Base-by-base conservation (phyloP, 2,329 filamentous ascomycete genomes). In the Lecanicillium sp. region DNA sequence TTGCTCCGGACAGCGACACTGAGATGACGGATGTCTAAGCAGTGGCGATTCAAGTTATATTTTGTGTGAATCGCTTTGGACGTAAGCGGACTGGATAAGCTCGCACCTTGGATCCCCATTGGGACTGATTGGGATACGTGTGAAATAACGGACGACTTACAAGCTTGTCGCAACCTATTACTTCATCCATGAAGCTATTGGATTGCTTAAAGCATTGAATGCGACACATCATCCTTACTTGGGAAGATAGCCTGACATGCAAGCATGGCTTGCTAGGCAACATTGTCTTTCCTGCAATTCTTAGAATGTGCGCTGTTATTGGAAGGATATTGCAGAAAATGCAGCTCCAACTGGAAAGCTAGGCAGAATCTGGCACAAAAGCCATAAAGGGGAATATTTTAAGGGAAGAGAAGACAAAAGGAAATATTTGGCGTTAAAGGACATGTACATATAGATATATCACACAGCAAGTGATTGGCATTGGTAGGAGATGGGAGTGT, bases 1-100 rank as follows among this genome's bases (percentile, higher is more conserved):
- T 60, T 28, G 51, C 55, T 4, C 46, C 46, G n/a, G 60, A 64
- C 36, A 54, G 51, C 32, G 74, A 78, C 46, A 74, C 71, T 4
- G 73, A 76, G 53, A 79, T 79, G 75, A 75, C 64, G 13, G 75
- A 75, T 48, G 71, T 73, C 38, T 78, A 62, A 60, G 44, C 17
- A 15, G 38, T 35, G 11, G 22, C 22, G 11, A 11, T 11, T 11
- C 22, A 25, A 25, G 22, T 11, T 11, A 25, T 25, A 25, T 25
- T 25, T 11, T 25, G 22, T 11, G 6, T 11, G 11, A 25, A 25
- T 6, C 22, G 27, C n/a, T 31, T 31, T 31, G 14, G 29, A 25
- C 6, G 22, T 7, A 11, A 7, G 6, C 22, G 22, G 22, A 25
- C 22, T 25, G 22, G 22, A 25, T 25, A 6, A 11, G 11, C 22